A percentile compares a stretch with the other conserved stretches of the same genome.
These are phyloP conservation scores for Blastobotrys aristatus DNA, from an alignment of 1,139 yeast genomes.

Conservation along the genomic window DNA sequence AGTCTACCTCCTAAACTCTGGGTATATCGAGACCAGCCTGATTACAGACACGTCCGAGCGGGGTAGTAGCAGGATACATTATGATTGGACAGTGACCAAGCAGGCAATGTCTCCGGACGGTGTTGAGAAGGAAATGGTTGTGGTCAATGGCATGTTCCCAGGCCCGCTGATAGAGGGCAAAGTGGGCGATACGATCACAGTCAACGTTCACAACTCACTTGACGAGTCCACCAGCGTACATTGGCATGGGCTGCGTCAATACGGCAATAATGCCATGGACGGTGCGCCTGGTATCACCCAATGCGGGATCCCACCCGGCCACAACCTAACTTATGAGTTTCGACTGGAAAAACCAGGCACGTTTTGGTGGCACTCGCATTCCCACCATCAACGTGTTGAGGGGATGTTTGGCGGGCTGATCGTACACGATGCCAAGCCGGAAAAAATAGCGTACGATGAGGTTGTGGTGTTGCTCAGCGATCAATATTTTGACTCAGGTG, in stretches of 20 bases:
- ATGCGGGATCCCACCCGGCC: slow-evolving; percentile 74
- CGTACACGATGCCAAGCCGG: slow-evolving; percentile 30
- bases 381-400: slow-evolving; percentile 71
- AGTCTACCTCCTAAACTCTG: no score
- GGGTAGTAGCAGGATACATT: background rate
- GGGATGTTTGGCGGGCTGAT: slow-evolving; percentile 76
- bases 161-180: slow-evolving; percentile 62
- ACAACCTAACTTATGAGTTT: slow-evolving; percentile 60
- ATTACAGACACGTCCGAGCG: no score
- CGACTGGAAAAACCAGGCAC: slow-evolving; percentile 75
- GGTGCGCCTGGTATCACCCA: slow-evolving; percentile 79
- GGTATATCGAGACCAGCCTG: no score
- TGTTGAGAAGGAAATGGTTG: slow-evolving; percentile 44
- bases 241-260: slow-evolving; percentile 79
- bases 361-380: slow-evolving; percentile 86
- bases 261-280: slow-evolving; percentile 62
- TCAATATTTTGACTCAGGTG: slow-evolving; percentile 63
- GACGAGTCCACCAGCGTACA: slow-evolving; percentile 40
- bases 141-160: slow-evolving; percentile 71
- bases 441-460: slow-evolving; percentile 37
- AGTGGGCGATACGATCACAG: slow-evolving; percentile 54
- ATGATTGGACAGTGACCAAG: background rate
- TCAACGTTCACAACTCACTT: slow-evolving; percentile 1
- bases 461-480: slow-evolving; percentile 54
- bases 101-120: slow-evolving; percentile 54